Evolutionary conservation across 2,329 filamentous ascomycete genomes (phyloP).

Genomic region (Aspergillus cejpii): DNA sequence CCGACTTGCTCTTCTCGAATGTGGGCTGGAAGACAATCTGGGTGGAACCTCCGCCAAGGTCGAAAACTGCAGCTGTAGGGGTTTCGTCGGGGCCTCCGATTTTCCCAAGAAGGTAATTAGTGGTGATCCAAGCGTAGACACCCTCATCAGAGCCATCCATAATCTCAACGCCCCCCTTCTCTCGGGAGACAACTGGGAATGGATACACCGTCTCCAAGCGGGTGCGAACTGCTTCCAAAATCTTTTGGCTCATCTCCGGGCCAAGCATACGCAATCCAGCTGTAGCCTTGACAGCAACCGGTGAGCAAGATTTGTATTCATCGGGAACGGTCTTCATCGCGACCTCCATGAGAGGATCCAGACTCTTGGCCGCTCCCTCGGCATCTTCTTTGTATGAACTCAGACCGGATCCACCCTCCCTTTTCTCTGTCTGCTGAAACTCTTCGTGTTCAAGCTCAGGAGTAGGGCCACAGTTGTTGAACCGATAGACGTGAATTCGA

Average conservation of each 20-base stretch:
- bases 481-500: slow-evolving; percentile 96
- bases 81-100: slow-evolving; percentile 88
- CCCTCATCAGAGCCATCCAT: slow-evolving; percentile 98
- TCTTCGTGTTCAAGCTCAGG: slow-evolving; percentile 88
- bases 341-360: slow-evolving; percentile 80
- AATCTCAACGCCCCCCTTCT: slow-evolving; percentile 82
- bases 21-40: slow-evolving; percentile 98
- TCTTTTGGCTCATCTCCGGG: slow-evolving; percentile 69
- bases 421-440: slow-evolving; percentile 89
- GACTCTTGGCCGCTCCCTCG: slow-evolving; percentile 77
- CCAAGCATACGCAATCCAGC: slow-evolving; percentile 87
- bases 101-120: slow-evolving; percentile 96
- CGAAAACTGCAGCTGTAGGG: slow-evolving; percentile 88
- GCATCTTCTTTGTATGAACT: slow-evolving; percentile 84
- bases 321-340: slow-evolving; percentile 81
- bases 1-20: slow-evolving; percentile 64
- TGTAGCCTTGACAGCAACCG: slow-evolving; percentile 95
- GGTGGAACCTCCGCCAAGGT: slow-evolving; percentile 92
- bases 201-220: slow-evolving; percentile 85
- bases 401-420: slow-evolving; percentile 67
- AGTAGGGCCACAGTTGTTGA: slow-evolving; percentile 97
- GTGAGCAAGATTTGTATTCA: slow-evolving; percentile 82
- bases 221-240: slow-evolving; percentile 73
- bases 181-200: slow-evolving; percentile 83
- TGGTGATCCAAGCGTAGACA: slow-evolving; percentile 98